Evolutionary conservation across 805 yeast genomes (phyloP), one percentile per base, ranked within the genome.

Genomic region (Ogataea saltuana): DNA sequence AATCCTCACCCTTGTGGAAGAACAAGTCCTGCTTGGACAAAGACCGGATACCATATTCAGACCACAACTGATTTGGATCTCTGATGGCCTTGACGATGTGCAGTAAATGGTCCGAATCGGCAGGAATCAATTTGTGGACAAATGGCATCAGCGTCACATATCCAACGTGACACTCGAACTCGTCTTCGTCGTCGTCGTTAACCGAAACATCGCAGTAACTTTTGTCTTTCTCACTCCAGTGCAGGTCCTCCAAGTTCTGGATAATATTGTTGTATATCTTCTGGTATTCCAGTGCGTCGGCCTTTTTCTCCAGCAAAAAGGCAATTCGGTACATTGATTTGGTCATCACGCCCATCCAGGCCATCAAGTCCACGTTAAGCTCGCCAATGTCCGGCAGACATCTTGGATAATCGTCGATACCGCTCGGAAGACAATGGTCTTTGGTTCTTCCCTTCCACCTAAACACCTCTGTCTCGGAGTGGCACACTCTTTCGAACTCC

Each of bases 301-400:
- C 81, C 2, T 66, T 56, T 36, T 77, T 68, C 0, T 75, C 85
- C 31, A 89, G 65, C 8, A 81, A 61, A 33, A 67, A 70, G 0
- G 97, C 90, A 47, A 91, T 78, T 41, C 76, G 72, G 51, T 76
- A 77, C 81, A 93, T 82, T 0, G 96, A 79, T 51, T 82, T 75
- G 0, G 97, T 78, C 95, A 91, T 88, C 5, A 86, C 83, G 12
- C 96, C 98, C 46, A 93, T 79, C 99, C 99, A 93, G 4, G 95
- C 75, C 36, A 91, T 67, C 44, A 91, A 70, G 59, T 93, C 99
- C 23, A 93, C 93, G 55, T 93, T 85, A 37, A 93, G 70, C 65
- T 93, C 99, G 1, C 95, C 95, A 30, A 82, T 73, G 62, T 88
- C 96, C 2, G 95, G 91, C 6, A 76, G 78, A 1, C 89, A 83